phyloP scores from a whole-genome alignment of 495 filamentous ascomycete species.

The Hypoxylon crocopeplum region DNA sequence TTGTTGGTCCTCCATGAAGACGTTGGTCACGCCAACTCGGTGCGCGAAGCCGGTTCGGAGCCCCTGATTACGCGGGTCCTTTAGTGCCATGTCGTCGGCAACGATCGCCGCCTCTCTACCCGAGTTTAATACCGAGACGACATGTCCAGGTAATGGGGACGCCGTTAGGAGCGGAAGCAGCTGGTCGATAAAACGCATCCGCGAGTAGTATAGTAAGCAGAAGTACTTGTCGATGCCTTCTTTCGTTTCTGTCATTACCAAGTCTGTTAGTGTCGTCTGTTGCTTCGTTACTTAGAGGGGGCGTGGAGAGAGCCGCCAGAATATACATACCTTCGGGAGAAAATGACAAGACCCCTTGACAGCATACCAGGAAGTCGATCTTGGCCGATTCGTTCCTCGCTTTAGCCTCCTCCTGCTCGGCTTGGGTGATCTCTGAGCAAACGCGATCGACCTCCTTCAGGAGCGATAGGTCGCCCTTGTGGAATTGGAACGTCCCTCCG shows the following conservation, averaged over 20 bases:
- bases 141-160: constrained; percentile 8
- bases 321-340: constrained; percentile 2
- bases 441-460: constrained; percentile 33
- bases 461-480: constrained; percentile 33
- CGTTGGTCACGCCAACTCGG: constrained; percentile 26
- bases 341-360: constrained; percentile 24
- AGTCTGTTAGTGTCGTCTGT: constrained; percentile 1
- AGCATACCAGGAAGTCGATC: constrained; percentile 33
- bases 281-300: no score
- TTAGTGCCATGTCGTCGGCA: constrained; percentile 30
- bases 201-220: constrained; percentile 38
- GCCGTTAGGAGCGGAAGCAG: constrained; percentile 31
- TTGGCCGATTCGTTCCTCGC: background rate
- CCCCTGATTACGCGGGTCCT: constrained; percentile 6
- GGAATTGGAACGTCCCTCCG: constrained; percentile 24
- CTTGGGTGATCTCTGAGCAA: constrained; percentile 27
- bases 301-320: no score
- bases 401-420: background rate
- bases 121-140: constrained; percentile 33
- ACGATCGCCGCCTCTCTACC: constrained; percentile 18
- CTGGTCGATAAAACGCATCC: constrained; percentile 25
- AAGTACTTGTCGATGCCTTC: constrained; percentile 36
- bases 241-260: constrained; percentile 20
- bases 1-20: constrained; percentile 40
- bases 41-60: constrained; percentile 13